A percentile compares a stretch with the other conserved stretches of the same genome.
These are phyloP conservation scores for Pythium myriotylum DNA, from an alignment of 352 stramenopile genomes.

Conservation along the genomic window DNA sequence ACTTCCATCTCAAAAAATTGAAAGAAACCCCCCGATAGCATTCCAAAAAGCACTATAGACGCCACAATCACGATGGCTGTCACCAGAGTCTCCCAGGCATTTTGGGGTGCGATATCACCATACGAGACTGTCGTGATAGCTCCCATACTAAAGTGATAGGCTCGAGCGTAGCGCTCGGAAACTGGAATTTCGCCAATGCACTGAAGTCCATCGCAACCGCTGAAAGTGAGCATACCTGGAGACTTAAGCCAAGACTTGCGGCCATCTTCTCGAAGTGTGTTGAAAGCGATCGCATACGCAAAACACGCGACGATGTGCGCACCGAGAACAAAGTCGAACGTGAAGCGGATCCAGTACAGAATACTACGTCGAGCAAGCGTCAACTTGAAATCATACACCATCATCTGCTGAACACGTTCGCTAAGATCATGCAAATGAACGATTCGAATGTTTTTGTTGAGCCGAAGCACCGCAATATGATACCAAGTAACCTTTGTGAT, in stretches of 20 bases:
- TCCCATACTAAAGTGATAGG: constrained; percentile 71
- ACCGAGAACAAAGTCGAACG: constrained; percentile 31
- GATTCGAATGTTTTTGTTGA: constrained; percentile 59
- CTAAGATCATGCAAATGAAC: constrained; percentile 48
- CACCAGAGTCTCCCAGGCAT: constrained; percentile 55
- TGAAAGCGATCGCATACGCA: constrained; percentile 23
- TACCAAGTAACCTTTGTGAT: constrained; percentile 32
- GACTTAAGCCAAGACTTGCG: constrained; percentile 27
- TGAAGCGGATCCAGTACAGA: constrained; percentile 45
- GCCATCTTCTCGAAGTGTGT: background rate
- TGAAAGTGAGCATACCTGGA: constrained; percentile 53
- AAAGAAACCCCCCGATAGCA: constrained; percentile 75
- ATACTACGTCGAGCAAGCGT: constrained; percentile 13
- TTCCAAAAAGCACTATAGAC: constrained; percentile 65
- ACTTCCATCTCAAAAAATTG: constrained; percentile 72
- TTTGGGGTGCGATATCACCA: constrained; percentile 65
- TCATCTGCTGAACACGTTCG: constrained; percentile 45
- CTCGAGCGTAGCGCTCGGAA: constrained; percentile 47
- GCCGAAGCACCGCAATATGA: constrained; percentile 40
- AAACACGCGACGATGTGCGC: constrained; percentile 33
- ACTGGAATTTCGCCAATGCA: constrained; percentile 43
- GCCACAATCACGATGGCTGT: constrained; percentile 66
- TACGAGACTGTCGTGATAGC: constrained; percentile 77
- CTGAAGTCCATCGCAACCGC: constrained; percentile 28
- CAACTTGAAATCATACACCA: constrained; percentile 59